Evolutionary conservation across 1,284 basidiomycete genomes (phyloP).

Genomic region (Melampsora larici-populina): DNA sequence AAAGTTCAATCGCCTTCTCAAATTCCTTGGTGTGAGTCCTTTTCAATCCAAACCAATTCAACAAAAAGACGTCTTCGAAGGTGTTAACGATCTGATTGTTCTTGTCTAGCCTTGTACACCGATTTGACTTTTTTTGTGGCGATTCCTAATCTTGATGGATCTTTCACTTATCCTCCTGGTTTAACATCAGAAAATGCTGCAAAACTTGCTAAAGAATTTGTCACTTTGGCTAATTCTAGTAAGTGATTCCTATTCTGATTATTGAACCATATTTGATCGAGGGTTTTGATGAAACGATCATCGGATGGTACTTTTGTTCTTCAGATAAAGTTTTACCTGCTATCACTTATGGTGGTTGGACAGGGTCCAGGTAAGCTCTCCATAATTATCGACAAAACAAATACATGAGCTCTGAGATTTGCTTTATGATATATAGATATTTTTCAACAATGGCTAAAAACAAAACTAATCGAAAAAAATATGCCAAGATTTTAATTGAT

Average conservation of each 20-base stretch:
- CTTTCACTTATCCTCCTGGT: slow-evolving; percentile 2
- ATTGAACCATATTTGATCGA: background rate
- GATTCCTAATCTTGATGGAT: background rate
- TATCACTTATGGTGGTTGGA: slow-evolving; percentile 38
- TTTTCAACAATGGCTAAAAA: slow-evolving; percentile 19
- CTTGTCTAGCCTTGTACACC: background rate
- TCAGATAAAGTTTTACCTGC: slow-evolving; percentile 30
- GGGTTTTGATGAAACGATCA: background rate
- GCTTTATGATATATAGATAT: no score
- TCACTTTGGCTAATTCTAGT: slow-evolving; percentile 6
- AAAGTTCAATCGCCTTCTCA: slow-evolving; percentile 21
- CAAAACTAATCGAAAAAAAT: slow-evolving; percentile 14
- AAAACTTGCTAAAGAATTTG: slow-evolving; percentile 23
- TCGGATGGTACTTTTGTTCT: background rate
- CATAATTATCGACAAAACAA: background rate
- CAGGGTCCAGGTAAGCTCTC: slow-evolving; percentile 20
- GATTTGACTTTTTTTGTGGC: background rate
- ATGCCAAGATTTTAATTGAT: slow-evolving; percentile 19
- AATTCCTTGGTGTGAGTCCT: slow-evolving; percentile 30
- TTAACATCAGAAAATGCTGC: background rate
- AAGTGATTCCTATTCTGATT: background rate
- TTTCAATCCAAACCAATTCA: background rate
- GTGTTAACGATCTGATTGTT: background rate
- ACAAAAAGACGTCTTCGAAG: background rate
- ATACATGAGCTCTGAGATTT: no score